These are phyloP conservation scores for Kazachstania kunashirensis DNA, from an alignment of 805 yeast genomes.

Conservation along the genomic window DNA sequence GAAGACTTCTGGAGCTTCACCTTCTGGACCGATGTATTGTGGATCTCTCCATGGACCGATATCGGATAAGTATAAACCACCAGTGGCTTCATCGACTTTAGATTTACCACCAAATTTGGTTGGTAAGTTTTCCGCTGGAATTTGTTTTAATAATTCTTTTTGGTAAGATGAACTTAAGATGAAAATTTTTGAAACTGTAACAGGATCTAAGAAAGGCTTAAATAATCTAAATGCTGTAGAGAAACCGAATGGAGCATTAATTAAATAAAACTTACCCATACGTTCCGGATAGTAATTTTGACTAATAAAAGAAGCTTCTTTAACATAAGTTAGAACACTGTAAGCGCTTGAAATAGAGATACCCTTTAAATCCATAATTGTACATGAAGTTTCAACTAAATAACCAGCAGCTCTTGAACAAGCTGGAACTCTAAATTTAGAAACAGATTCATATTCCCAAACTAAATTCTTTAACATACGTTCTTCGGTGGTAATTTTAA, in stretches of 20 bases:
- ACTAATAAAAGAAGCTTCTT: constrained; percentile 88
- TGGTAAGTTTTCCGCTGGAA: constrained; percentile 90
- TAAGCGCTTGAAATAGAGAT: constrained; percentile 77
- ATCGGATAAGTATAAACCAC: constrained; percentile 81
- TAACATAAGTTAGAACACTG: constrained; percentile 78
- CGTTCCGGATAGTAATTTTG: constrained; percentile 98
- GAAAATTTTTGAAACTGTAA: constrained; percentile 89
- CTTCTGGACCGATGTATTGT: constrained; percentile 85
- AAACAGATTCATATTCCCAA: constrained; percentile 95
- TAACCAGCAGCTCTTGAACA: constrained; percentile 74
- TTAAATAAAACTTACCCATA: constrained; percentile 94
- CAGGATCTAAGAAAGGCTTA: constrained; percentile 94
- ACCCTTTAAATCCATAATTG: constrained; percentile 90
- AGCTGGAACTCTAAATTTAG: constrained; percentile 79
- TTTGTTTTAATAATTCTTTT: constrained; percentile 78
- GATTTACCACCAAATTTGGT: constrained; percentile 81
- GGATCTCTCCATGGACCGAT: constrained; percentile 97
- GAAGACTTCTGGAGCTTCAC: constrained; percentile 71
- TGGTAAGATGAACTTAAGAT: constrained; percentile 73
- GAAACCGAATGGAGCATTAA: constrained; percentile 97
- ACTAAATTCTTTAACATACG: constrained; percentile 93
- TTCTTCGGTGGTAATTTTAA: constrained; percentile 87
- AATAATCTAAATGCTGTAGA: constrained; percentile 85
- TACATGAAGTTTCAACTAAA: constrained; percentile 91
- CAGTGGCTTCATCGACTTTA: constrained; percentile 51